phyloP scores from a whole-genome alignment of 257 asterid species.

The Plantago major region DNA sequence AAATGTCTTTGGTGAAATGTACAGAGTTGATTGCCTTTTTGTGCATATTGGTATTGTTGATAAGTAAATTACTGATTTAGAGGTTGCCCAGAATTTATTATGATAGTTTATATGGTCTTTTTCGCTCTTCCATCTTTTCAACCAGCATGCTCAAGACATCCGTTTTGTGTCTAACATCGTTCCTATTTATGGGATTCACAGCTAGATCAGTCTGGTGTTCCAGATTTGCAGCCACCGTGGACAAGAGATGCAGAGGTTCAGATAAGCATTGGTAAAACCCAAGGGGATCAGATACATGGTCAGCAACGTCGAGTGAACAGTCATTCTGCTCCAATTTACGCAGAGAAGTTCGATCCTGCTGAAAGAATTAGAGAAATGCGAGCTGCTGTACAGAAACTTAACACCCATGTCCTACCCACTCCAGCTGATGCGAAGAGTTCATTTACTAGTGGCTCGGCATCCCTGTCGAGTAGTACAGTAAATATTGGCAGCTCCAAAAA shows the following conservation, averaged over 20 bases:
- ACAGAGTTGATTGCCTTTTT: background rate
- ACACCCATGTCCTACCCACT: conserved; percentile 79
- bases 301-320: conserved; percentile 50
- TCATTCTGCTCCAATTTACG: conserved; percentile 85
- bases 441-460: conserved; percentile 34
- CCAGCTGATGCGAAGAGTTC: conserved; percentile 80
- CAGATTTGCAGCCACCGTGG: conserved; percentile 44
- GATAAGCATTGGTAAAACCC: conserved; percentile 33
- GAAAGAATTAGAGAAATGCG: conserved; percentile 59
- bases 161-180: conserved; percentile 10
- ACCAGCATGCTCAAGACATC: conserved; percentile 8
- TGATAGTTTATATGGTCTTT: conserved; percentile 9
- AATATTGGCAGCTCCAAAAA: conserved; percentile 42
- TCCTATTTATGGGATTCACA: conserved; percentile 27
- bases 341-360: conserved; percentile 70
- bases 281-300: conserved; percentile 43
- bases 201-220: conserved; percentile 56
- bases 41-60: background rate
- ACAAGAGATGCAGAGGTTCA: conserved; percentile 51
- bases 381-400: conserved; percentile 40
- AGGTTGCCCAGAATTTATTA: too few relatives aligned
- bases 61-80: too few relatives aligned
- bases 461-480: conserved; percentile 28
- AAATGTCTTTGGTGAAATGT: background rate
- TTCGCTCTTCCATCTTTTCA: conserved; percentile 11